Evolutionary conservation across 169 alveolate genomes (phyloP).

Genomic region (Babesia bovis): DNA sequence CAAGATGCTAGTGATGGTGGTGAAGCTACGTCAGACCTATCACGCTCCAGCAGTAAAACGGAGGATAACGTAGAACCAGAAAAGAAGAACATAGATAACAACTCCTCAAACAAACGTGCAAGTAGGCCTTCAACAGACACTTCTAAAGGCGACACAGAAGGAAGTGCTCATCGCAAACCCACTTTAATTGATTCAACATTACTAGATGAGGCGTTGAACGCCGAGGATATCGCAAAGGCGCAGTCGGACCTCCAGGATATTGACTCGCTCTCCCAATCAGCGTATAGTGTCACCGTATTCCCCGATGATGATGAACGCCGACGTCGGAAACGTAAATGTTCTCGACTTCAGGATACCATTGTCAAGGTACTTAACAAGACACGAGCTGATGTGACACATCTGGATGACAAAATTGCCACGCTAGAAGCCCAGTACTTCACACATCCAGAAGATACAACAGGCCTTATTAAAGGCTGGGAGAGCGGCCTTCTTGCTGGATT

Average conservation of each 20-base stretch:
- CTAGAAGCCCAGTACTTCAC: conserved; percentile 65
- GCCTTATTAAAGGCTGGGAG: conserved; percentile 67
- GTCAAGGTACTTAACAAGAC: conserved; percentile 35
- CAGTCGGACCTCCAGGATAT: conserved; percentile 26
- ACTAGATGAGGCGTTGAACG: conserved; percentile 36
- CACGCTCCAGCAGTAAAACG: neutral
- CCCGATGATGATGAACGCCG: conserved; percentile 41
- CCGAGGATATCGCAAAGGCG: conserved; percentile 35
- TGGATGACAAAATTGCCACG: conserved; percentile 60
- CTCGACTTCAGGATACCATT: conserved; percentile 60
- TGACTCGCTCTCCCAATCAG: conserved; percentile 7
- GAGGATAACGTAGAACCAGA: neutral
- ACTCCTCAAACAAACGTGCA: neutral
- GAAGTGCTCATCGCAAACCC: neutral
- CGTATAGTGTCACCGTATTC: neutral
- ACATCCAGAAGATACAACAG: conserved; percentile 64
- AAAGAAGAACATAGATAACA: neutral
- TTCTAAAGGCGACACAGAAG: neutral
- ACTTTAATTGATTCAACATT: conserved; percentile 11
- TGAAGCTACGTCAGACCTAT: neutral
- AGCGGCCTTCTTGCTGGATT: conserved; percentile 34
- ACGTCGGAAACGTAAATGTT: conserved; percentile 29
- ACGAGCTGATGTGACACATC: conserved; percentile 32
- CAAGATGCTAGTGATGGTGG: neutral
- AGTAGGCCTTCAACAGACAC: neutral